These are phyloP conservation scores for Calocybe cyanea DNA, from an alignment of 768 basidiomycete genomes.

Conservation along the genomic window DNA sequence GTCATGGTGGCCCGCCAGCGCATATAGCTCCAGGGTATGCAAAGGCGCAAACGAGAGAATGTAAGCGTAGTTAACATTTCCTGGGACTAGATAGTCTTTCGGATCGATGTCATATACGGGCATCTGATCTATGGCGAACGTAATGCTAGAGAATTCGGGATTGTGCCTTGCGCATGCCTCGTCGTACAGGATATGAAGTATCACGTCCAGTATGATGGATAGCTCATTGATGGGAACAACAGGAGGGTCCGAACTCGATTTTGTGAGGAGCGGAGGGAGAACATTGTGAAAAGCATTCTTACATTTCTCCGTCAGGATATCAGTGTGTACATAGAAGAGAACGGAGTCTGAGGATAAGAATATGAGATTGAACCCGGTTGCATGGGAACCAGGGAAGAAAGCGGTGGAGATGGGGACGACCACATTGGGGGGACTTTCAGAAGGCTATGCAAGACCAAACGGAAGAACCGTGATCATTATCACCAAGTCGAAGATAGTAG, in stretches of 20 bases:
- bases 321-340: conserved; percentile 24
- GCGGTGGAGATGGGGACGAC: conserved; percentile 22
- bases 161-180: conserved; percentile 48
- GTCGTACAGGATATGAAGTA: conserved; percentile 52
- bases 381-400: conserved; percentile 24
- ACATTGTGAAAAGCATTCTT: conserved; percentile 16
- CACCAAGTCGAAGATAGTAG: neutral
- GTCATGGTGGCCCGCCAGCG: conserved; percentile 31
- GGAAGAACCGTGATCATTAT: too few relatives aligned
- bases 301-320: conserved; percentile 12
- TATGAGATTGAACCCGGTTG: conserved; percentile 18
- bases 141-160: conserved; percentile 45
- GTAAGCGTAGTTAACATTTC: conserved; percentile 26
- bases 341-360: conserved; percentile 25
- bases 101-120: conserved; percentile 21
- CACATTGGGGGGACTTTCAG: neutral
- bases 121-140: conserved; percentile 38
- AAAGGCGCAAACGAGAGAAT: conserved; percentile 31
- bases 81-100: conserved; percentile 20
- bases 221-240: conserved; percentile 38
- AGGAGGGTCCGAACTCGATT: conserved; percentile 12
- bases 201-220: conserved; percentile 46
- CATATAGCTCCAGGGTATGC: conserved; percentile 37
- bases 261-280: conserved; percentile 18
- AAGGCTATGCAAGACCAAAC: too few relatives aligned